Evolutionary conservation across 805 yeast genomes (phyloP), one percentile per base, ranked within the genome.

Genomic region (Kregervanrija delftensis): DNA sequence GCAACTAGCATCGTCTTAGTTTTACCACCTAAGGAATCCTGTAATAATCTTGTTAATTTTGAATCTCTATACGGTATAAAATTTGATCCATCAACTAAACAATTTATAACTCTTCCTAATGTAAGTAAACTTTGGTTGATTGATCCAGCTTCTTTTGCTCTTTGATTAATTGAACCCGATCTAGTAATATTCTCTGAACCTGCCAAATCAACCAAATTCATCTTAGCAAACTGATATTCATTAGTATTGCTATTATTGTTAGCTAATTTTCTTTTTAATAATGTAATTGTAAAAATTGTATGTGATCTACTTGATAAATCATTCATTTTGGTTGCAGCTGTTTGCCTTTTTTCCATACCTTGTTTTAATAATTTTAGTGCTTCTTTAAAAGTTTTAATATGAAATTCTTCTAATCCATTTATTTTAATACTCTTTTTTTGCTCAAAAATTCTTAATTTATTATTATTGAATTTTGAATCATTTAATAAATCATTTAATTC

Each of bases 71-170:
- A 66, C 0, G 98, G 97, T 30, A 91, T 78, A 60, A 87, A 96
- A 14, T 73, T 69, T 42, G 70, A 69, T 35, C 72, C 72, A 51
- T 80, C 86, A 3, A 79, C 86, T 14, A 83, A 63, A 1, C 80
- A 72, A 59, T 84, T 89, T 15, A 91, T 90, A 1, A 91, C 97
- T 49, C 96, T 71, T 1, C 98, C 98, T 37, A 91, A 70, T 0
- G 96, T 83, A 33, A 91, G 66, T 42, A 91, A 68, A 61, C 95
- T 83, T 62, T 88, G 96, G 63, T 91, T 91, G 41, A 90, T 90
- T 14, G 87, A 79, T 0, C 96, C 97, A 0, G 97, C 96, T 59
- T 91, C 99, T 52, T 88, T 81, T 0, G 96, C 96, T 37, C 96
- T 72, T 58, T 79, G 83, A 52, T 85, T 81, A 17, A 78, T 72